phyloP scores from a whole-genome alignment of 2,329 filamentous ascomycete species.

The Cytospora schulzeri region DNA sequence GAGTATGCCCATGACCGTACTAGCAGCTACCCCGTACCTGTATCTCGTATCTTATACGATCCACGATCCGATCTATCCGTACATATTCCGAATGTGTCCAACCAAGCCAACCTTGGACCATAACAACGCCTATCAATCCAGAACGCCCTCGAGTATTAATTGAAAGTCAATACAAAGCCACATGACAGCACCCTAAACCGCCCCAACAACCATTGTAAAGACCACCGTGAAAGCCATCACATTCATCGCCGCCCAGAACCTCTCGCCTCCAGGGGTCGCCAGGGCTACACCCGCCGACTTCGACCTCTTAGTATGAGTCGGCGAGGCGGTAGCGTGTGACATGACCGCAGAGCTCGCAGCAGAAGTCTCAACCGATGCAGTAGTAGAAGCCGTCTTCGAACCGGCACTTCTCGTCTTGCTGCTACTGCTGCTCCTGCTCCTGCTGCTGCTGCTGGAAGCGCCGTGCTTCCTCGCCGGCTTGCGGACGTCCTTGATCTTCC shows the following conservation, averaged over 20 bases:
- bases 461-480: constrained; percentile 23
- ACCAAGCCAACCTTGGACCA: too few species aligned
- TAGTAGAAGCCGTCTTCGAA: neutral
- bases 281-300: constrained; percentile 19
- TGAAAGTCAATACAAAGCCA: constrained; percentile 4
- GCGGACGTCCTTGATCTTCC: constrained; percentile 50
- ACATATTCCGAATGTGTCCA: too few species aligned
- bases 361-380: neutral
- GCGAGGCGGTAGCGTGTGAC: constrained; percentile 4
- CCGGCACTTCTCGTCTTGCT: neutral
- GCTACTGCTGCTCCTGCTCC: neutral
- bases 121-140: neutral
- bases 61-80: neutral
- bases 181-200: constrained; percentile 12
- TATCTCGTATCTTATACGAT: neutral
- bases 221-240: constrained; percentile 3
- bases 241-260: constrained; percentile 10
- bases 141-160: neutral
- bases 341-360: constrained; percentile 6
- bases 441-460: constrained; percentile 3
- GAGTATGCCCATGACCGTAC: neutral
- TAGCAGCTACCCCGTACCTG: neutral
- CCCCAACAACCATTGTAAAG: constrained; percentile 2
- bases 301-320: constrained; percentile 24
- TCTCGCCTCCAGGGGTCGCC: constrained; percentile 5